Base-by-base conservation (phyloP, 306 rosid genomes). In the Abrus precatorius region DNA sequence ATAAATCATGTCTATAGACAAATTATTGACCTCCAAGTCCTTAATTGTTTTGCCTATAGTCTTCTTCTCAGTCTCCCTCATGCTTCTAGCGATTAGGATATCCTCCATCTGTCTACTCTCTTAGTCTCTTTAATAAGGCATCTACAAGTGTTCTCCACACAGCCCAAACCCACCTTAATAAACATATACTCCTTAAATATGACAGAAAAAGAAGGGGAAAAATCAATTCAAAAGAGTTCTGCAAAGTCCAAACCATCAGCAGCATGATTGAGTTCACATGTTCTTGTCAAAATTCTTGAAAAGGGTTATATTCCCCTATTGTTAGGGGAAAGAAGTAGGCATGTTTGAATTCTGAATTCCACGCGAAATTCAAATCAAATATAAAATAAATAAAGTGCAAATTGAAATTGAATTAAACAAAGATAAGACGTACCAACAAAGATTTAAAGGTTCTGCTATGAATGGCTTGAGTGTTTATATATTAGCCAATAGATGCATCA, bases 311-410 rank as follows among this genome's bases (percentile, higher is more conserved):
- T 65, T 14, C 43, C 6, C 56, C 20, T 48, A 27, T 36, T 10
- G 36, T 32, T 32, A 49, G 29, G 29, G 43, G 41, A 53, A 52
- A 12, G 50, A 12, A 2, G 30, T 30, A 53, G 62, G 10, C 27
- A 30, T 44, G n/a, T 30, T 72, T 30, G 13, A 71, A 41, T 14
- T 69, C 27, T 27, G 13, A 55, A 47, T 8, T 55, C 8, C 2
- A 72, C 20, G 78, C 20, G 32, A 44, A 78, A 54, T 28, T 71
- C 9, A 9, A 43, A 55, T 27, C 43, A 57, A 49, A 64, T 7
- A n/a, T 27, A 83, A 6, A 72, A 44, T n/a, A 78, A 55, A 72
- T 28, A 49, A 55, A 34, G 9, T 41, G 61, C 55, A 66, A 54
- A 44, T 20, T 38, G 29, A 66, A 54, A 44, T 20, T 38, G 29